These are phyloP conservation scores for Brassica balearica DNA, from an alignment of 441 rosid species.

Conservation along the genomic window DNA sequence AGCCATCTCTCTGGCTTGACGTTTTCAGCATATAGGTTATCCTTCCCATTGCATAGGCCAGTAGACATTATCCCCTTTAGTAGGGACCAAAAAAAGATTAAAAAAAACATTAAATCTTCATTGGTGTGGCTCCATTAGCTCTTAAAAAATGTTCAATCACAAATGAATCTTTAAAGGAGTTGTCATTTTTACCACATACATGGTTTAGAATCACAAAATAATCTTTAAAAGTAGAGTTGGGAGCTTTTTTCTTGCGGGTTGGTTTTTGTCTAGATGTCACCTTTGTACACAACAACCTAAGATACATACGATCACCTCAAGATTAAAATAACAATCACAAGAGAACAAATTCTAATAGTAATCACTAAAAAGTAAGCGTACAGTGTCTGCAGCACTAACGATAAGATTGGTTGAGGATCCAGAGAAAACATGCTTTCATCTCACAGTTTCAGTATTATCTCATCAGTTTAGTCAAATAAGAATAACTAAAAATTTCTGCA, in stretches of 20 bases:
- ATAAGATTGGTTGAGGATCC: slow-evolving; percentile 51
- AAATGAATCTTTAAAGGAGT: no score
- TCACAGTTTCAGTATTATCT: slow-evolving; percentile 49
- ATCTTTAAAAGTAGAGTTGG: slow-evolving; percentile 46
- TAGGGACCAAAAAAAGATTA: no score
- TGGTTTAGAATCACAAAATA: background rate
- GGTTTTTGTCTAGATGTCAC: slow-evolving; percentile 69
- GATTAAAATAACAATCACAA: slow-evolving; percentile 19
- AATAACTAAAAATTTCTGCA: no score
- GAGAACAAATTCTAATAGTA: background rate
- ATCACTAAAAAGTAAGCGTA: slow-evolving; percentile 34
- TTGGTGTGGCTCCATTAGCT: no score
- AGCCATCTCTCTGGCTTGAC: no score
- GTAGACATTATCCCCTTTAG: no score
- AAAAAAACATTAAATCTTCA: no score
- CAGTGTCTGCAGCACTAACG: slow-evolving; percentile 72
- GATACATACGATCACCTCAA: slow-evolving; percentile 42
- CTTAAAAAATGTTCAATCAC: no score
- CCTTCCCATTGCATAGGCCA: no score
- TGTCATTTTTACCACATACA: no score
- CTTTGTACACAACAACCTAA: slow-evolving; percentile 72
- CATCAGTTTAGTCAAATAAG: slow-evolving; percentile 45
- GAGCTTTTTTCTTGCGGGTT: slow-evolving; percentile 60
- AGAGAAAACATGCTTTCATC: slow-evolving; percentile 33
- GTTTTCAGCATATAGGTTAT: no score